phyloP scores from a whole-genome alignment of 768 basidiomycete genomes.

The Russula abietina region DNA sequence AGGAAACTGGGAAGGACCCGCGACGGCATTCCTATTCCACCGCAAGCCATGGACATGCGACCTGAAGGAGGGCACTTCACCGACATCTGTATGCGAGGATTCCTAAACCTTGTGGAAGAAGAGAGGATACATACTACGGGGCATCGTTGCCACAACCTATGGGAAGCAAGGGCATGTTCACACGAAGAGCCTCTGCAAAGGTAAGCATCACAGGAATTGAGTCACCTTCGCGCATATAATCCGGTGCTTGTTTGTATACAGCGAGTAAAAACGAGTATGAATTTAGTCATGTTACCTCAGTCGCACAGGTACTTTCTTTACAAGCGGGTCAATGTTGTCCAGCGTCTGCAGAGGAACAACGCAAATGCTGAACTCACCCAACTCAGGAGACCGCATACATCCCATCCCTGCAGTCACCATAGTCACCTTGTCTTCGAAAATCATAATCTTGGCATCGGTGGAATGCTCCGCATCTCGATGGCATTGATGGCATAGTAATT shows the following conservation, averaged over 20 bases:
- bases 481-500: conserved; percentile 66
- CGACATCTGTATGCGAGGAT: no score
- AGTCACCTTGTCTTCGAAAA: conserved; percentile 76
- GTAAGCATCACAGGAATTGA: conserved; percentile 92
- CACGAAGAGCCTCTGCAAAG: conserved; percentile 80
- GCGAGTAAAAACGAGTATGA: conserved; percentile 16
- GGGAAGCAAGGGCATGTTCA: conserved; percentile 84
- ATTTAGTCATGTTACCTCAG: conserved; percentile 43
- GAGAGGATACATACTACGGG: conserved; percentile 59
- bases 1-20: no score
- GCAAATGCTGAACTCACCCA: conserved; percentile 94
- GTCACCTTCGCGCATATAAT: conserved; percentile 87
- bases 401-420: no score
- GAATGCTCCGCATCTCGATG: conserved; percentile 74
- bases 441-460: conserved; percentile 66
- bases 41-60: no score
- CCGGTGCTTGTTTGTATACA: conserved; percentile 69
- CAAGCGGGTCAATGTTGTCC: conserved; percentile 63
- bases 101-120: background rate
- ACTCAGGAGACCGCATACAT: conserved; percentile 82
- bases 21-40: no score
- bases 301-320: conserved; percentile 73
- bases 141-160: conserved; percentile 96
- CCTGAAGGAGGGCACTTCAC: no score
- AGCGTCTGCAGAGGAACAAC: conserved; percentile 87